Evolutionary conservation across 371 early-diverging fungal species (phyloP).

Genomic region (Dichotomocladium elegans): DNA sequence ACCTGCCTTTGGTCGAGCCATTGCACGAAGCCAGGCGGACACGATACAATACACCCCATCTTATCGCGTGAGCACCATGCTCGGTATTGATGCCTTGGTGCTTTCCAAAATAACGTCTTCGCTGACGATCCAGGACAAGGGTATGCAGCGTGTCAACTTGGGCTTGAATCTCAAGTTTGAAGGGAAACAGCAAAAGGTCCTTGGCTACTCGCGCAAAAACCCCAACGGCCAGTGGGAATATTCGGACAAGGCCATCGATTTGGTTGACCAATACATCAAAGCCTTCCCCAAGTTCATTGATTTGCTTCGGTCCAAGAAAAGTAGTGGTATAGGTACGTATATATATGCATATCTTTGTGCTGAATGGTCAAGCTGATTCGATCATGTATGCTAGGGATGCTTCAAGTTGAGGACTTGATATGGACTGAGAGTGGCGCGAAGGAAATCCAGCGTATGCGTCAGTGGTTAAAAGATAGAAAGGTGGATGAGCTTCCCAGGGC

Average conservation of each 20-base stretch:
- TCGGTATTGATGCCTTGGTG: constrained; percentile 57
- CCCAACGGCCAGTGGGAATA: constrained; percentile 80
- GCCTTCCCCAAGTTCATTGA: constrained; percentile 73
- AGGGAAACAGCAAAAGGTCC: constrained; percentile 74
- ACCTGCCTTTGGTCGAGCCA: constrained; percentile 54
- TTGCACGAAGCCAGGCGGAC: constrained; percentile 38
- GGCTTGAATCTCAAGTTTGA: constrained; percentile 93
- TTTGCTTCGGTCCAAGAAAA: constrained; percentile 49
- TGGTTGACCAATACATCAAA: constrained; percentile 69
- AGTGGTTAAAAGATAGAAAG: constrained; percentile 66
- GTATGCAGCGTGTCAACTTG: constrained; percentile 63
- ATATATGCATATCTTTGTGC: not conserved
- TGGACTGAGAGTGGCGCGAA: constrained; percentile 28
- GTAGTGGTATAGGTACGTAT: constrained; percentile 11
- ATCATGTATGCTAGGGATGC: constrained; percentile 22
- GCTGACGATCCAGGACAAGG: constrained; percentile 59
- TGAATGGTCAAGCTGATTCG: not conserved
- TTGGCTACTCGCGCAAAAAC: constrained; percentile 80
- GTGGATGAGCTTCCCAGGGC: constrained; percentile 66
- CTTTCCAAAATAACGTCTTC: constrained; percentile 84
- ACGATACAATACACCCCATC: constrained; percentile 59
- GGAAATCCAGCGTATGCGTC: constrained; percentile 42
- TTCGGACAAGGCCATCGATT: constrained; percentile 67
- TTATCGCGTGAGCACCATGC: constrained; percentile 57
- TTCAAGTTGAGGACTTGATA: constrained; percentile 22